Evolutionary conservation across 345 rosid species (phyloP), one percentile per base, ranked within the genome.

Genomic region (Rhizophora mangle): DNA sequence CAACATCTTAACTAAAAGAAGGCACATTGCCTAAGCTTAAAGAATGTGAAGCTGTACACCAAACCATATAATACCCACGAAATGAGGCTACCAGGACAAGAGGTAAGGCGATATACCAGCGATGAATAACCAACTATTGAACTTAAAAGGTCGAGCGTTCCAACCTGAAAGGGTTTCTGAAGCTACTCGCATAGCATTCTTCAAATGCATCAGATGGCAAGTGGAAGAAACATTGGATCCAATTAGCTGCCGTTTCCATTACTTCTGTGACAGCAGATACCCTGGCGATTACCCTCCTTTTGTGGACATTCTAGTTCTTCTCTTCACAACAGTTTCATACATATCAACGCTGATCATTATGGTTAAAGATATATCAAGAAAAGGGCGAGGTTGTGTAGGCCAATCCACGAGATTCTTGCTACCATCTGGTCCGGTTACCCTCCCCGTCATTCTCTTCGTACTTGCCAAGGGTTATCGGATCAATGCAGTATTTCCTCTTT

Each of bases 221-320:
- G 79, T 82, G 5, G 97, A 92, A 75, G 90, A 92, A 60, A 92
- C 97, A 34, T 64, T 88, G 68, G 90, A 92, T 84, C 97, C 96
- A 52, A 55, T 83, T 26, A 78, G 76, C 78, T 92, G 96, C 78
- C 93, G 90, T 46, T 89, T 77, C 60, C 97, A 92, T 79, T 92
- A 92, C 82, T 92, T 79, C 76, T 89, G 97, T 59, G 93, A 92
- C 68, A 83, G 89, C 71, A 68, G 29, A 30, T 88, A 86, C 74
- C 78, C 89, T 0, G 93, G 90, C 0, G 63, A 84, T 64, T 88
- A 86, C 59, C 87, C 90, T 2, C 64, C 69, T 13, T 70, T 55
- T 21, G 85, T 74, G 1, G 97, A 92, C 49, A 58, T 82, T 78
- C 29, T 80, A 0, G 86, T 79, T 65, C 62, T 86, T 46, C 60